Base-by-base conservation (phyloP, 768 basidiomycete genomes). In the Tephrocybe sp. region DNA sequence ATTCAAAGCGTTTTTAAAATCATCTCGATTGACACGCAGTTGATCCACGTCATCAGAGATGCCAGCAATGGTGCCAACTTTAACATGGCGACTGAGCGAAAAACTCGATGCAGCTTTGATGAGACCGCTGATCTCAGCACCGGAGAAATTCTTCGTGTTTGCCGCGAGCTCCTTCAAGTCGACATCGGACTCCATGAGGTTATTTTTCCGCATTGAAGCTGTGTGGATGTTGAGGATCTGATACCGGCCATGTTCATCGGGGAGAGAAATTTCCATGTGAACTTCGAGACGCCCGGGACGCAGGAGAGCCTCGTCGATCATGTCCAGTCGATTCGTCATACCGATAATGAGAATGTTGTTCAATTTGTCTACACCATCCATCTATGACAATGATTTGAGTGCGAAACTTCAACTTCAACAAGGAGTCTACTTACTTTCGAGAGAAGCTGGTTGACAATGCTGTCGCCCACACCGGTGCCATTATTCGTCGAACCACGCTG, bases 321-420 rank as follows among this genome's bases (percentile, higher is more conserved):
- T 92, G 75, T 99, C 97, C 35, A 84, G 71, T 52, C 97, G 87
- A 68, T 99, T 98, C 38, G 96, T 99, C 97, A 99, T 99, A 60
- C 97, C 97, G 58, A 99, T 99, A 59, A 99, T 89, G 60, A 99
- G 87, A 53, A 99, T 96, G 69, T 99, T 99, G 75, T 99, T 98
- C 26, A 99, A 75, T 71, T 92, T 89, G 64, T 99, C 97, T 9
- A 99, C 96, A 74, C 97, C 97, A 58, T 99, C 97, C 94, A 99
- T 96, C 93, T 97, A 57, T 12, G 8, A 16, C 30, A 36, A 35
- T 19, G 8, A 49, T n/a, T 37, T 34, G 22, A 32, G 24, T 24
- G 22, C 19, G 7, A 21, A 25, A 26, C 11, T 1, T 2, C n/a
- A n/a, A n/a, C n/a, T n/a, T n/a, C n/a, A n/a, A 40, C 0, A 45